These are phyloP conservation scores for Aquilaria yunnanensis DNA, from an alignment of 345 rosid genomes.

Conservation along the genomic window DNA sequence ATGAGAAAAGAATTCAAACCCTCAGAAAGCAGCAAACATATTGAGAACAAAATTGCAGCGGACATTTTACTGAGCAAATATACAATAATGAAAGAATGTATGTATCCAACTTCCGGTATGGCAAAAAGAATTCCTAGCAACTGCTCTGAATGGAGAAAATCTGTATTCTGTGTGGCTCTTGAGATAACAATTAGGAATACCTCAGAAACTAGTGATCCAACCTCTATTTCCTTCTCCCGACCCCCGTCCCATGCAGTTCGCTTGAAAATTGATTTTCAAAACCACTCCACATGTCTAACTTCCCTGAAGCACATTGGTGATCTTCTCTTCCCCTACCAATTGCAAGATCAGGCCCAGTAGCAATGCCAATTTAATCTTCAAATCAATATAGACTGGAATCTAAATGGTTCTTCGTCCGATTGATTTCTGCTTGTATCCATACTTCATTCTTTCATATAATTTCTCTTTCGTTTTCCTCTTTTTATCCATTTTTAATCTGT, in stretches of 20 bases:
- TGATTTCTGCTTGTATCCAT: slow-evolving; percentile 76
- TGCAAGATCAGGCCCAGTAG: background rate
- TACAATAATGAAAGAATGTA: slow-evolving; percentile 24
- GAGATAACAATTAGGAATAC: background rate
- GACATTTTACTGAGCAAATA: slow-evolving; percentile 14
- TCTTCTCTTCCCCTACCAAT: slow-evolving; percentile 1
- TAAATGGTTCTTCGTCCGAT: slow-evolving; percentile 38
- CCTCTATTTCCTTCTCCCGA: slow-evolving; percentile 6
- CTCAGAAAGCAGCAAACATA: background rate
- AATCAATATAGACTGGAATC: background rate
- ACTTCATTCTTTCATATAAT: slow-evolving; percentile 50
- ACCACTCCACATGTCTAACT: slow-evolving; percentile 4
- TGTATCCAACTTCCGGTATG: slow-evolving; percentile 5
- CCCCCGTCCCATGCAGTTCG: background rate
- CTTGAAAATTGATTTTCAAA: background rate
- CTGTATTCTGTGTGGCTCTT: background rate
- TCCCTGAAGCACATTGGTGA: slow-evolving; percentile 3
- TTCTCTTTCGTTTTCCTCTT: slow-evolving; percentile 82
- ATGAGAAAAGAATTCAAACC: too few species aligned
- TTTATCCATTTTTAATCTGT: slow-evolving; percentile 89
- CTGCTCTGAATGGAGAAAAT: background rate
- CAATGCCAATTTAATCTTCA: background rate
- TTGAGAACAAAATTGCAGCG: slow-evolving; percentile 20
- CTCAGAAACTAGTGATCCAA: slow-evolving; percentile 1
- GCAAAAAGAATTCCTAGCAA: slow-evolving; percentile 17